These are phyloP conservation scores for Tylopilus felleus DNA, from an alignment of 768 basidiomycete species.

Conservation along the genomic window DNA sequence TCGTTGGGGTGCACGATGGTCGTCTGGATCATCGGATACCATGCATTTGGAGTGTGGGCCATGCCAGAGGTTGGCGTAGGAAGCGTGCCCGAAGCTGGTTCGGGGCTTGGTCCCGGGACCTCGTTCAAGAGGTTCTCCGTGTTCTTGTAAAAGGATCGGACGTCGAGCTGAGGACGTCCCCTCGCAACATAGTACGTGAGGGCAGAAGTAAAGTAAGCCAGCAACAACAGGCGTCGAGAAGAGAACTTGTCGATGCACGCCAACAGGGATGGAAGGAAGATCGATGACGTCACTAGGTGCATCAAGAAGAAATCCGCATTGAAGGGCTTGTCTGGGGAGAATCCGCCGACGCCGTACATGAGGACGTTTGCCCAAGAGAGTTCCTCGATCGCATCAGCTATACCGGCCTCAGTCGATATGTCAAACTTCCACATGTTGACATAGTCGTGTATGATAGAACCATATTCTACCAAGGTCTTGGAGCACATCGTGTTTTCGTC, in stretches of 20 bases:
- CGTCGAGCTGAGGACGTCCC: conserved; percentile 32
- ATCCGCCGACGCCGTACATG: conserved; percentile 61
- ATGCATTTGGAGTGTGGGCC: conserved; percentile 47
- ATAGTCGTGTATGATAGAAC: conserved; percentile 39
- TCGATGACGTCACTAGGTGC: conserved; percentile 65
- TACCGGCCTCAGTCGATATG: conserved; percentile 31
- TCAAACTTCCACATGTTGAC: conserved; percentile 47
- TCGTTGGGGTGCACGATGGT: conserved; percentile 57
- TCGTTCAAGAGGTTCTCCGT: conserved; percentile 35
- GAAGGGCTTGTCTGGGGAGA: conserved; percentile 44
- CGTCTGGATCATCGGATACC: conserved; percentile 54
- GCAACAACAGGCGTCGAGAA: conserved; percentile 28
- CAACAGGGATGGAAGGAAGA: conserved; percentile 55
- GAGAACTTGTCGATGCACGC: conserved; percentile 31
- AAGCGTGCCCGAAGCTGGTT: conserved; percentile 28
- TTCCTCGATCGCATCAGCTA: conserved; percentile 58
- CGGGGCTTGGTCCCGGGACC: conserved; percentile 16
- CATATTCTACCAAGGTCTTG: conserved; percentile 30
- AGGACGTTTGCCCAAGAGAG: conserved; percentile 52
- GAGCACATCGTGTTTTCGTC: conserved; percentile 33
- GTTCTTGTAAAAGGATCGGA: conserved; percentile 29
- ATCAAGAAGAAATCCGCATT: conserved; percentile 67
- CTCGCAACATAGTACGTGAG: conserved; percentile 32
- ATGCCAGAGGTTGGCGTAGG: conserved; percentile 32
- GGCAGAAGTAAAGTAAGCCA: conserved; percentile 26